A percentile compares a stretch with the other conserved stretches of the same genome.
Conservation (phyloP, 2,329 filamentous ascomycete genomes). For the Myrmaecium sp. region DNA sequence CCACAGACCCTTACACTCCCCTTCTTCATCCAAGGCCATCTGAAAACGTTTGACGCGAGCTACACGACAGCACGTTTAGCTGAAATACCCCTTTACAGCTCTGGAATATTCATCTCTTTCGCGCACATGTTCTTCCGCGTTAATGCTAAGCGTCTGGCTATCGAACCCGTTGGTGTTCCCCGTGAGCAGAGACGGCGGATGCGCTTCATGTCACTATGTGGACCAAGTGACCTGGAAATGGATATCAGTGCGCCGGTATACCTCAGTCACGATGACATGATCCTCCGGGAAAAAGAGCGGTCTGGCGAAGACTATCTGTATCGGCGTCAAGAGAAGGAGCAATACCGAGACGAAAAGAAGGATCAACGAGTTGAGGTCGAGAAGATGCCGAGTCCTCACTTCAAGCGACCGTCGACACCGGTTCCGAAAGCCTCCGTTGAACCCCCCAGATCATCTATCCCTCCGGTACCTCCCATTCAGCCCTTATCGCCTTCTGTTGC, state of each 20-base stretch:
- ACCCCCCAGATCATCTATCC: no score
- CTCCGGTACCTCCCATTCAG: no score
- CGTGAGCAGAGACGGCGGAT: conserved; percentile 31
- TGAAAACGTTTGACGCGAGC: conserved; percentile 23
- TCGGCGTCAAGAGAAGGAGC: no score
- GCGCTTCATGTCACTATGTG: conserved; percentile 27
- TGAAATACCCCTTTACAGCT: conserved; percentile 48
- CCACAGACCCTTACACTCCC: conserved; percentile 43
- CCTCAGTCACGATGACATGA: no score
- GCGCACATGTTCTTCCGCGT: conserved; percentile 52
- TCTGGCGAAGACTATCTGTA: no score
- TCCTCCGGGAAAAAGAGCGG: no score
- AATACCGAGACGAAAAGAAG: no score
- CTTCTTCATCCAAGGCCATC: conserved; percentile 40
- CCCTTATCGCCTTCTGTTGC: no score
- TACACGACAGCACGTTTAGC: conserved; percentile 44
- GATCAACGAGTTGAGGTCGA: no score
- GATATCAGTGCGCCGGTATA: conserved; percentile 22
- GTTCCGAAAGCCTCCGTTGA: no score
- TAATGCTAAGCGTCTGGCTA: conserved; percentile 40
- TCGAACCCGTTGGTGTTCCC: conserved; percentile 31
- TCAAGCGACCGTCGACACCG: no score
- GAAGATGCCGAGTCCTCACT: no score
- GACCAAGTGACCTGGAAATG: conserved; percentile 24
- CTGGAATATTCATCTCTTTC: conserved; percentile 46